Base-by-base conservation (phyloP, 2,329 filamentous ascomycete species). In the Penicillium crustosum region DNA sequence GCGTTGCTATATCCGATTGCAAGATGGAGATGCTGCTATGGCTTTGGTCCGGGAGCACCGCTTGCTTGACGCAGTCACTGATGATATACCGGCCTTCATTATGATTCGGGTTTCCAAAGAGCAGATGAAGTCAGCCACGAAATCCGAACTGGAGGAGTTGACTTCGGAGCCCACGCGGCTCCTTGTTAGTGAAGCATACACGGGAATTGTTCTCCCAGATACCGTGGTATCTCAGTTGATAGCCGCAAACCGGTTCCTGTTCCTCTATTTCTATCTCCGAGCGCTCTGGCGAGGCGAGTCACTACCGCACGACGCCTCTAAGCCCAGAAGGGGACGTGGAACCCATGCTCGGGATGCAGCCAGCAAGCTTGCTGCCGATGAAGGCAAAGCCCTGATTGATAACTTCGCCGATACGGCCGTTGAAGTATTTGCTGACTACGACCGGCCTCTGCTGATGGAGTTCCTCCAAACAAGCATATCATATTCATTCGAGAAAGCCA, bases 1-100 rank as follows among this genome's bases (percentile, higher is more conserved):
- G 44, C 88, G 86, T 68, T 94, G 89, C 74, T 96, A 95, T 71
- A 95, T 99, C 70, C 87, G 85, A 61, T 83, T 97, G 4, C 92
- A 97, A 70, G 91, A 99, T 75, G 93, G 92, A 0, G 92, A 97
- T 70, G 88, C 89, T 10, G 90, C 91, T 0, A 93, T 99, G 83
- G 80, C 83, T 13, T 77, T 99, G 58, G 95, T 99, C 67, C 86
- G 87, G 59, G 90, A 96, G 39, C 89, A 91, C 67, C 92, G 96
- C 71, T 82, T 99, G n/a, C 87, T 95, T 0, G 92, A 96, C 67
- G 89, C 91, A 1, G 87, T 97, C 13, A 86, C 86, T 1, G 93
- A 97, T 68, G 92, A 99, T 71, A 93, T 99, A 36, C 88, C 92
- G 5, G 88, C 90, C 36, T 90, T 99, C 66, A 89, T 99, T 55